Base-by-base conservation (phyloP, 2,329 filamentous ascomycete genomes). In the Phaeomoniella chlamydospora region DNA sequence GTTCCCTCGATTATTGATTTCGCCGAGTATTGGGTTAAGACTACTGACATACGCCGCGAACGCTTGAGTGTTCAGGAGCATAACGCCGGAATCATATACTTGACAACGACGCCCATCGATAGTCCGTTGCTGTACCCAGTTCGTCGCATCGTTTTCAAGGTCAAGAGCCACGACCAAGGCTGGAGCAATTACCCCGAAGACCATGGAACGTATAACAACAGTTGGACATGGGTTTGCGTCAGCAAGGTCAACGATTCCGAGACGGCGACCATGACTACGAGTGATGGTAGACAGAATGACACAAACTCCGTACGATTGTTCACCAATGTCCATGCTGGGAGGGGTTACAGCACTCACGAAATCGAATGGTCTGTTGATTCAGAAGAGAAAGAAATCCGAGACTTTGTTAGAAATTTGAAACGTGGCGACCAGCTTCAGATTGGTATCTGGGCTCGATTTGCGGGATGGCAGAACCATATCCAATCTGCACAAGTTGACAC, bases 1-100 rank as follows among this genome's bases (percentile, higher is more conserved):
- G 37, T 46, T 3, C 37, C 42, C 10, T n/a, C 26, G 9, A 39
- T 46, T 18, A 37, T 46, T 9, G 42, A 46, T 31, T 32, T 40
- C 35, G 44, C 44, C 6, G 40, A 40, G 18, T 33, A 44, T 29
- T 46, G 42, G 44, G 10, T 30, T 10, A 36, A 30, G 15, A 26
- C 34, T 4, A 31, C 17, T 10, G 15, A 12, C 19, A 10, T 18
- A 10, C 22, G 34, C 11, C 9, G n/a, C 6, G 34, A 36, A 30
- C n/a, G 5, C 6, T n/a, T 29, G 5, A 11, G n/a, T 18, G 11
- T 29, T 18, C 6, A 5, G 4, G 10, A 30, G 15, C 18, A 12
- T 11, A 29, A 14, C 5, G 34, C 34, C 12, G 34, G 34, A 5
- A n/a, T n/a, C 14, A 14, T 30, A 29, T 36, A 36, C 18, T 18